Conservation (phyloP, 192 early-diverging fungal genomes). For the Podila clonocystis region DNA sequence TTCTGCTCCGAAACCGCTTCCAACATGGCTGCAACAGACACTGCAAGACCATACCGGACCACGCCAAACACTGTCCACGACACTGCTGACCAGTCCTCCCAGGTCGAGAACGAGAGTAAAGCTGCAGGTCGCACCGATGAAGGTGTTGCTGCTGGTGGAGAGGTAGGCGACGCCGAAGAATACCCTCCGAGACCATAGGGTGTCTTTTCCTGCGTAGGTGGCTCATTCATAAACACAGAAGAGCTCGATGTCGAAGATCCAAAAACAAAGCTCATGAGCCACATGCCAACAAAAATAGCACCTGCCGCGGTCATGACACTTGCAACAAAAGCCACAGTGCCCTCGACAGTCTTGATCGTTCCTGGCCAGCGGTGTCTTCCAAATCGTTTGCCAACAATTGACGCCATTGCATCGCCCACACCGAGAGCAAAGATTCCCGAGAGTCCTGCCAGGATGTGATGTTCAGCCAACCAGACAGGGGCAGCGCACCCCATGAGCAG, state of each 20-base stretch:
- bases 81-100: constrained; percentile 44
- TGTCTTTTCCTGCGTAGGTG: background rate
- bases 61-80: constrained; percentile 28
- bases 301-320: constrained; percentile 67
- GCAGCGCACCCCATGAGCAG: constrained; percentile 90
- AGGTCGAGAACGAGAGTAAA: constrained; percentile 26
- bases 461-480: constrained; percentile 86
- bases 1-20: constrained; percentile 94
- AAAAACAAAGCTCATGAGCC: constrained; percentile 47
- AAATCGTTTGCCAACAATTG: constrained; percentile 79
- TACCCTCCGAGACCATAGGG: background rate
- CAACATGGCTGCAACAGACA: constrained; percentile 66
- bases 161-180: background rate
- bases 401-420: constrained; percentile 91
- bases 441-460: constrained; percentile 59
- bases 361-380: constrained; percentile 81
- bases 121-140: constrained; percentile 28
- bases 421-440: constrained; percentile 91
- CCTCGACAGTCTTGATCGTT: constrained; percentile 86
- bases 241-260: constrained; percentile 9
- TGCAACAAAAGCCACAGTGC: constrained; percentile 82
- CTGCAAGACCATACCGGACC: constrained; percentile 33
- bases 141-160: background rate
- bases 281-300: constrained; percentile 43
- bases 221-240: background rate